Base-by-base conservation (phyloP, 129 eudicot genomes). In the Smallanthus sonchifolius region DNA sequence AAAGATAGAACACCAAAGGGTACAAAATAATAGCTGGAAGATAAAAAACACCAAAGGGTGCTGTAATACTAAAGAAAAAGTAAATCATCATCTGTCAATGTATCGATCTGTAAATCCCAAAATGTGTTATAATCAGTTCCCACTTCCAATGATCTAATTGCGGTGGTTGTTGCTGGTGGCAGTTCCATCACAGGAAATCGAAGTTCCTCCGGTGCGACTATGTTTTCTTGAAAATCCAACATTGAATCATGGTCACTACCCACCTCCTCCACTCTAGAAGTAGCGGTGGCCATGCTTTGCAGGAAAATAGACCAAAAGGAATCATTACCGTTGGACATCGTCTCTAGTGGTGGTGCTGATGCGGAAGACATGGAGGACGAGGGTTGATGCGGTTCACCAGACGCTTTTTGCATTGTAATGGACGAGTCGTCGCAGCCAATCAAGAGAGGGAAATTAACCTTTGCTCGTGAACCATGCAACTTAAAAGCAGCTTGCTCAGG, bases 401-500 rank as follows among this genome's bases (percentile, higher is more conserved):
- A 5, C 39, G 39, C 5, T 37, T 37, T 37, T 10, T 44, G 49
- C 15, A 44, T 4, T 28, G 49, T n/a, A n/a, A 48, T 8, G n/a
- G 72, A 30, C 3, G 38, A 14, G 65, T 57, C 13, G 28, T 79
- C 79, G 9, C 51, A 66, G 4, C 84, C 80, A 1, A 80, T 67
- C 8, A 80, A 67, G 4, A 62, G 80, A 3, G 85, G 85, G 57
- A 81, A 76, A 14, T 81, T 81, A 43, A 81, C 78, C 74, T 70
- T 62, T 19, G 85, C 85, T 10, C 81, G 74, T 8, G 85, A 81
- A 7, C 85, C 85, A 13, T 72, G 85, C 20, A 70, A 63, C 70
- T 81, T 76, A 54, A 81, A 81, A 55, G 85, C 85, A 36, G 84
- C 84, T 80, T 80, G 75, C 10, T 80, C 80, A 4, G 84, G 84